These are phyloP conservation scores for Basipetospora chlamydospora DNA, from an alignment of 2,329 filamentous ascomycete genomes.

Conservation along the genomic window DNA sequence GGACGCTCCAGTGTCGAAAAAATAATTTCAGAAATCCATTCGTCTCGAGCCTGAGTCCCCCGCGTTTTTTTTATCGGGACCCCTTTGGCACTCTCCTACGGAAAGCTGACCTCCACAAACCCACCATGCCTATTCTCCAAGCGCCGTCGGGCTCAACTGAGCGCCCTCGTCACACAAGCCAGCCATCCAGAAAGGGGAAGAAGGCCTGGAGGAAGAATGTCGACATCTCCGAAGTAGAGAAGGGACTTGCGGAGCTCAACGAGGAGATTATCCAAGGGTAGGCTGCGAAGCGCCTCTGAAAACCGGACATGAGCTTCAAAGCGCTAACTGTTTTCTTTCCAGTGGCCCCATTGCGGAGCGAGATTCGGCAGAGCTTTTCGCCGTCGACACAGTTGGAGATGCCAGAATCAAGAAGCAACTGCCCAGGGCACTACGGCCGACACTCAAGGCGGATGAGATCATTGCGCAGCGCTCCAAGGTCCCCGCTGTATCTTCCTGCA, in stretches of 20 bases:
- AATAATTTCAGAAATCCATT: too few relatives aligned
- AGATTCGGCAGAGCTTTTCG: conserved; percentile 69
- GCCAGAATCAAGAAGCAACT: conserved; percentile 47
- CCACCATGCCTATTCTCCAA: conserved; percentile 39
- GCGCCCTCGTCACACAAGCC: conserved; percentile 68
- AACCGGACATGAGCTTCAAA: not conserved
- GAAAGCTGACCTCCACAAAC: too few relatives aligned
- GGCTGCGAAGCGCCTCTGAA: too few relatives aligned
- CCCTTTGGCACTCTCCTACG: too few relatives aligned
- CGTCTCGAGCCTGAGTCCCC: too few relatives aligned
- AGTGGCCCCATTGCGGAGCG: conserved; percentile 82
- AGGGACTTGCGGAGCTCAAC: conserved; percentile 70
- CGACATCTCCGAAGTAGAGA: conserved; percentile 72
- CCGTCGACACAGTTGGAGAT: conserved; percentile 63
- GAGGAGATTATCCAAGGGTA: conserved; percentile 87
- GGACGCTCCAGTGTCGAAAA: too few relatives aligned
- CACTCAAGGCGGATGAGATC: conserved; percentile 87
- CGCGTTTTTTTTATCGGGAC: too few relatives aligned
- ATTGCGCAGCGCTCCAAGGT: conserved; percentile 71
- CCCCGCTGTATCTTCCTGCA: conserved; percentile 63
- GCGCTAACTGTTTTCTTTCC: not conserved
- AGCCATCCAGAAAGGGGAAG: conserved; percentile 91
- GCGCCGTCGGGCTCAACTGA: conserved; percentile 31
- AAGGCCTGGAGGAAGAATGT: conserved; percentile 99
- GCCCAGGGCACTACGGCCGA: conserved; percentile 48